Conservation (phyloP, 176 grass and related monocot genomes). For the Melocanna baccifera region DNA sequence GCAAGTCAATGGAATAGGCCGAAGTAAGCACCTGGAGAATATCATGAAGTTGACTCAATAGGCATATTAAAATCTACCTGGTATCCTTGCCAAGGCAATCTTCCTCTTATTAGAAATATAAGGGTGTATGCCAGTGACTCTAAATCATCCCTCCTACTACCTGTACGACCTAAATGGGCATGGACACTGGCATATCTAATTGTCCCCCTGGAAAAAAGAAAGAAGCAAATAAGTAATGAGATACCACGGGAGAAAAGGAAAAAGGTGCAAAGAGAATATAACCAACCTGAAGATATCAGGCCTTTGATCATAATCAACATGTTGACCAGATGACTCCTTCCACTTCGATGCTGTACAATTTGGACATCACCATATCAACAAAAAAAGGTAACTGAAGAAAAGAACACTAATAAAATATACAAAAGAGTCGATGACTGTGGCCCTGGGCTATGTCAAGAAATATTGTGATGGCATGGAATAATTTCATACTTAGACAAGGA, state of each 20-base stretch:
- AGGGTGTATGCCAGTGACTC: constrained; percentile 95
- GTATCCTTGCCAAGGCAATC: constrained; percentile 96
- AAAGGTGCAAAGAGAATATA: background rate
- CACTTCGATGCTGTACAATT: constrained; percentile 77
- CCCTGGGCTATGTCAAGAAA: background rate
- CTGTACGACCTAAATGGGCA: constrained; percentile 92
- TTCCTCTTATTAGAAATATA: constrained; percentile 88
- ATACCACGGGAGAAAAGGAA: constrained; percentile 13
- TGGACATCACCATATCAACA: constrained; percentile 13
- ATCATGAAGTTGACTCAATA: constrained; percentile 12
- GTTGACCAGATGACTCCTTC: constrained; percentile 61
- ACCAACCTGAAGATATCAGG: constrained; percentile 90
- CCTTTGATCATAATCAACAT: constrained; percentile 95
- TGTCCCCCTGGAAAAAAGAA: constrained; percentile 64
- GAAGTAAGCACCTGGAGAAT: background rate
- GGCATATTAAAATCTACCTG: constrained; percentile 58
- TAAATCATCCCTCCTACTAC: constrained; percentile 92
- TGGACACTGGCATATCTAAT: constrained; percentile 93
- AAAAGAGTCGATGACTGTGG: background rate
- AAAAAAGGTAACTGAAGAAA: background rate
- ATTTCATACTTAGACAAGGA: constrained; percentile 4
- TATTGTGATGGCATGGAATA: constrained; percentile 4
- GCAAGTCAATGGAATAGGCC: constrained; percentile 27
- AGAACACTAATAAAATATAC: background rate
- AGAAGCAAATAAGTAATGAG: background rate